Evolutionary conservation across 208 protist species (phyloP), one percentile per base, ranked within the genome.

Genomic region (Leishmania gerbilli): DNA sequence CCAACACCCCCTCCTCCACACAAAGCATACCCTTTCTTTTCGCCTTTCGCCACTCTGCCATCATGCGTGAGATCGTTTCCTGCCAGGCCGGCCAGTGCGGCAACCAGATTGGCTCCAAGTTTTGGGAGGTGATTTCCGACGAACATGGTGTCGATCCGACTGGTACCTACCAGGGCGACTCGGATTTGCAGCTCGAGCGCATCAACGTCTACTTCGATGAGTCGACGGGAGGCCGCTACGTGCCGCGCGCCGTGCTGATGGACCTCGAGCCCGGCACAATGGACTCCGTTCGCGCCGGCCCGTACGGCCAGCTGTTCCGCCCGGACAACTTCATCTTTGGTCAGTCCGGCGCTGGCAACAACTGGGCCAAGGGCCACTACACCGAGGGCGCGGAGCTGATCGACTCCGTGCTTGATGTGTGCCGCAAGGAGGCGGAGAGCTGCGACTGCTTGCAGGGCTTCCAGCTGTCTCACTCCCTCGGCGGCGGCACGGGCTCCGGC

Each of bases 191-290:
- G 91, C 89, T 99, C n/a, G 99, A 99, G 92, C 89, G 87, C 82
- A 98, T 99, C 87, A 99, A 99, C 90, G 99, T 99, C 72, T 99
- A 99, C 95, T 99, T 95, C 90, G 99, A 99, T 82, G 99, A 99
- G 93, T 76, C 79, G 24, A 49, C 68, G 1, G 90, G 91, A 62
- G 91, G 93, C 9, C 88, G 90, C 85, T 94, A 93, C 84, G 91
- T 93, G 88, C 97, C 83, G 97, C 88, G 92, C 87, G 79, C 91
- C 27, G 86, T 95, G 55, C 85, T 95, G 58, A 92, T 95, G 80
- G 91, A 95, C 85, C 86, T 93, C 58, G 91, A 95, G 90, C 99
- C 99, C 76, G 98, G 99, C 72, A 99, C 98, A n/a, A 98, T 99
- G 93, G 99, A 99, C 92, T 93, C 95, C 34, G 93, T 99, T 31